These are phyloP conservation scores for Corynespora cassiicola DNA, from an alignment of 2,329 filamentous ascomycete genomes.

Conservation along the genomic window DNA sequence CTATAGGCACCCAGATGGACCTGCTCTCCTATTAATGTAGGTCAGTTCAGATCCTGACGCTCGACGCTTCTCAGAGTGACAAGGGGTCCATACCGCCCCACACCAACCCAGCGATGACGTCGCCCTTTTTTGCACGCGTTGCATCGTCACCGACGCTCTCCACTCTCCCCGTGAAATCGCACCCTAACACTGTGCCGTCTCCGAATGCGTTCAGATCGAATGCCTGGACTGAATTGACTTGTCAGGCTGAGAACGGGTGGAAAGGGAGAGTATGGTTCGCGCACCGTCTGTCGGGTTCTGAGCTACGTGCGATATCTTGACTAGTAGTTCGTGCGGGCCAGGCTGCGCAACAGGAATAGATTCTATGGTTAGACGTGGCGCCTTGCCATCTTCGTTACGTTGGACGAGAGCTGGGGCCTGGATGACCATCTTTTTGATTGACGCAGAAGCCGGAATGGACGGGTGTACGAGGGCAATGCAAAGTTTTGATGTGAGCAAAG, in stretches of 20 bases:
- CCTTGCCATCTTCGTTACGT: constrained; percentile 7
- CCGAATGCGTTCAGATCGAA: constrained; percentile 43
- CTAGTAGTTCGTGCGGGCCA: constrained; percentile 15
- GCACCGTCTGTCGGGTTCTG: constrained; percentile 30
- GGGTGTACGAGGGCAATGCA: too few relatives aligned
- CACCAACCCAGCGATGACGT: constrained; percentile 41
- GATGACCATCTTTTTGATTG: too few relatives aligned
- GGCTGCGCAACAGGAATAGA: constrained; percentile 8
- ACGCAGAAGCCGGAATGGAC: too few relatives aligned
- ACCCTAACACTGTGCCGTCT: constrained; percentile 46
- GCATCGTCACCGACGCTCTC: constrained; percentile 39
- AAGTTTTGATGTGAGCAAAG: too few relatives aligned
- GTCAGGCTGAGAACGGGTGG: too few relatives aligned
- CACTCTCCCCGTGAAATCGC: constrained; percentile 48
- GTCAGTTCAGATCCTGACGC: constrained; percentile 21
- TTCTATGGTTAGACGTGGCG: constrained; percentile 13
- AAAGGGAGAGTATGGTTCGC: too few relatives aligned
- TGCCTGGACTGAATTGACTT: constrained; percentile 16
- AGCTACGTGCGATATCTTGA: constrained; percentile 19
- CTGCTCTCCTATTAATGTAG: neutral
- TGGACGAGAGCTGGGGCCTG: constrained; percentile 17
- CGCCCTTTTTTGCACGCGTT: constrained; percentile 25
- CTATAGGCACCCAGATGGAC: constrained; percentile 49
- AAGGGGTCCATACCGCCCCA: constrained; percentile 48
- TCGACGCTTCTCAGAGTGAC: too few relatives aligned